Percentiles rank a stretch among this genome's conserved stretches.
These are phyloP conservation scores for Gossypium stocksii DNA, from an alignment of 345 rosid species.

Conservation along the genomic window DNA sequence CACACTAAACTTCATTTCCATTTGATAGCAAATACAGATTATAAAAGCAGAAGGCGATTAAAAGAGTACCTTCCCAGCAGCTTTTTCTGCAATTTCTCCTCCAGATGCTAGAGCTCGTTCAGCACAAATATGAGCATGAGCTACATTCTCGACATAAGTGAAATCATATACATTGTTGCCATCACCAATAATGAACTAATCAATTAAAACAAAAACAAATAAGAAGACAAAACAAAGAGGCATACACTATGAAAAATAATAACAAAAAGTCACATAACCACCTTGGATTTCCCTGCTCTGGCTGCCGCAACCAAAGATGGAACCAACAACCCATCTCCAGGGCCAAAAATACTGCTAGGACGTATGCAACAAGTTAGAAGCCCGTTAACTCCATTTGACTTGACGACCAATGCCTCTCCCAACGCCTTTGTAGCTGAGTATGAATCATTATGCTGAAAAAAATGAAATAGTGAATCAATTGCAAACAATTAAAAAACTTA, in stretches of 20 bases:
- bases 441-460: constrained; percentile 76
- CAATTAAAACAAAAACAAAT: constrained; percentile 5
- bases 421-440: constrained; percentile 90
- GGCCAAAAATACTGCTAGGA: constrained; percentile 92
- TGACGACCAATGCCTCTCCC: constrained; percentile 66
- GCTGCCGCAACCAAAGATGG: constrained; percentile 83
- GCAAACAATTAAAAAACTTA: neutral
- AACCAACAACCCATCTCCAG: constrained; percentile 82
- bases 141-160: constrained; percentile 92
- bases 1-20: neutral
- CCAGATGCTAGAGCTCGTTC: constrained; percentile 88
- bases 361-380: constrained; percentile 89
- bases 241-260: neutral
- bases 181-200: constrained; percentile 87
- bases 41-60: constrained; percentile 13
- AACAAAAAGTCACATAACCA: constrained; percentile 15
- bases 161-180: constrained; percentile 79
- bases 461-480: neutral
- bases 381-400: constrained; percentile 68
- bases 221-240: neutral
- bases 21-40: constrained; percentile 2
- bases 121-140: constrained; percentile 91
- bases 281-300: constrained; percentile 90
- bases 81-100: constrained; percentile 62
- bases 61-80: constrained; percentile 77